Conservation (phyloP, 352 stramenopile genomes). For the Globisporangium cystogenes region DNA sequence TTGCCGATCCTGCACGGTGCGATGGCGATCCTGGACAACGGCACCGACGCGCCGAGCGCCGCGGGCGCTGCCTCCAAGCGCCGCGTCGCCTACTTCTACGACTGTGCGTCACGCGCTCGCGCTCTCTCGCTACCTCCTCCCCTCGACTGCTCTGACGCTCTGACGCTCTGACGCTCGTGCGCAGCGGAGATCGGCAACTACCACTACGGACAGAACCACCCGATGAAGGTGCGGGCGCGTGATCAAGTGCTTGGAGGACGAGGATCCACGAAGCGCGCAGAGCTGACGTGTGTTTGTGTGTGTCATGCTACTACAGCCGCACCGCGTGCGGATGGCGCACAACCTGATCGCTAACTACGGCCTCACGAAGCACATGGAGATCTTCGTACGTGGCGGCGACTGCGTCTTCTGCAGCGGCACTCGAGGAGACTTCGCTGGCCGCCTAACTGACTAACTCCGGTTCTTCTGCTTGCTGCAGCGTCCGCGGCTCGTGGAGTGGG, state of each 20-base stretch:
- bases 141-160: background rate
- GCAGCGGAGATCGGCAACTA: constrained; percentile 98
- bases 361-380: constrained; percentile 99
- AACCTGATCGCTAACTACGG: constrained; percentile 99
- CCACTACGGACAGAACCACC: constrained; percentile 95
- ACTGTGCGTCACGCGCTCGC: constrained; percentile 38
- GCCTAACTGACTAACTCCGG: background rate
- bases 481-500: constrained; percentile 94
- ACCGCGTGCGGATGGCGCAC: constrained; percentile 99
- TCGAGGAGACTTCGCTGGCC: background rate
- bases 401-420: background rate
- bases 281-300: background rate
- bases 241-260: background rate
- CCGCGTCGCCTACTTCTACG: constrained; percentile 88
- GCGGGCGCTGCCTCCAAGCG: constrained; percentile 44
- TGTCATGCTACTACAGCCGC: constrained; percentile 57
- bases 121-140: background rate
- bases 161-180: background rate
- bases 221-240: constrained; percentile 56
- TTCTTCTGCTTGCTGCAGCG: constrained; percentile 24
- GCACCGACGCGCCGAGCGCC: constrained; percentile 11
- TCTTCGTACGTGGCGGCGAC: constrained; percentile 82
- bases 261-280: background rate
- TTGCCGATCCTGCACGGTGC: too few species aligned
- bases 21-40: constrained; percentile 16